phyloP scores from a whole-genome alignment of 2,329 filamentous ascomycete species.

The Phaeosphaeria sp. region DNA sequence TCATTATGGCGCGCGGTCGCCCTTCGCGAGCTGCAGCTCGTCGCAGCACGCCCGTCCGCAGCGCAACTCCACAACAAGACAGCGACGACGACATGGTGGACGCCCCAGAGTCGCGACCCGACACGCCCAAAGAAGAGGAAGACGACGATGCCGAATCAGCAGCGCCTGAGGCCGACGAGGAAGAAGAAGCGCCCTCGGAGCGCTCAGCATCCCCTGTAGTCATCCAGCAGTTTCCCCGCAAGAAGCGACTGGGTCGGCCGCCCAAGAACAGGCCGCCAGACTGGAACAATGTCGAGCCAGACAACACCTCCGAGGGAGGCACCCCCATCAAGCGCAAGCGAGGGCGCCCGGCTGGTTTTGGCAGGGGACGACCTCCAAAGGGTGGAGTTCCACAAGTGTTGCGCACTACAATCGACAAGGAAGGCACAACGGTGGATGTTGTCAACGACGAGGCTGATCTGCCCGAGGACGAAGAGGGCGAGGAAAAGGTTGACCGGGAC shows the following conservation, averaged over 20 bases:
- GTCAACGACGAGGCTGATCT: conserved; percentile 90
- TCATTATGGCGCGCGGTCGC: conserved; percentile 44
- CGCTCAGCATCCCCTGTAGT: conserved; percentile 52
- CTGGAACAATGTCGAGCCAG: conserved; percentile 65
- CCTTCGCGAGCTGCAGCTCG: conserved; percentile 48
- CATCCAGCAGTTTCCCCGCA: conserved; percentile 69
- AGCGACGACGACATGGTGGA: conserved; percentile 46
- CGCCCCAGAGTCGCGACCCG: conserved; percentile 40
- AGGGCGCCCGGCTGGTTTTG: conserved; percentile 58
- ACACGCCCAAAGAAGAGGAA: conserved; percentile 57
- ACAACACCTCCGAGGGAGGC: conserved; percentile 56
- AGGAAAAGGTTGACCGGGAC: conserved; percentile 90
- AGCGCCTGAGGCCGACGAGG: conserved; percentile 46
- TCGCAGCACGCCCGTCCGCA: conserved; percentile 46
- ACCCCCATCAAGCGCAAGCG: conserved; percentile 58
- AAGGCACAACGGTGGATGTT: conserved; percentile 90
- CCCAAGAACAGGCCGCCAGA: conserved; percentile 84
- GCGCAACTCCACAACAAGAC: conserved; percentile 45
- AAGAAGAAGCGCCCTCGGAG: conserved; percentile 55
- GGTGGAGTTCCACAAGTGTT: conserved; percentile 77
- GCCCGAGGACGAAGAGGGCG: conserved; percentile 85
- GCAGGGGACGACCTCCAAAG: conserved; percentile 75
- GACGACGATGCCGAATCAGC: conserved; percentile 56
- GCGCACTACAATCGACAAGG: conserved; percentile 87
- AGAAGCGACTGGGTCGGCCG: conserved; percentile 79